Conservation (phyloP, 495 filamentous ascomycete genomes). For the Annulohypoxylon stygium region DNA sequence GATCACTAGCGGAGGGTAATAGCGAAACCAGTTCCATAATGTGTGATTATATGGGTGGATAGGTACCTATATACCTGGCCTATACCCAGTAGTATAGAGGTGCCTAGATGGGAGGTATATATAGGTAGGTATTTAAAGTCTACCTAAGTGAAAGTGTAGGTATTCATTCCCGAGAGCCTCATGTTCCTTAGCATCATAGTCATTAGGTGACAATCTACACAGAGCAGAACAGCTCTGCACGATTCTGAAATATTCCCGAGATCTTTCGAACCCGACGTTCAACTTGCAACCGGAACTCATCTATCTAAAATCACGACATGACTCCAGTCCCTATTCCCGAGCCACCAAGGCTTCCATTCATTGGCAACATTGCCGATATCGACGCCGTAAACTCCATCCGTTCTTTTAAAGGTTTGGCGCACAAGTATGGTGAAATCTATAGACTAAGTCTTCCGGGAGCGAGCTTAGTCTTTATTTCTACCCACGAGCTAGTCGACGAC, state of each 20-base stretch:
- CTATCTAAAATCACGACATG: conserved; percentile 21
- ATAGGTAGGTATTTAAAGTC: neutral
- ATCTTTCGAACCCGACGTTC: neutral
- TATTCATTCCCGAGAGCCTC: neutral
- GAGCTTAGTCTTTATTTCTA: conserved; percentile 58
- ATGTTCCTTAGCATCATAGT: neutral
- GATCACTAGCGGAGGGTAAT: neutral
- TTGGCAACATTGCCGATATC: conserved; percentile 51
- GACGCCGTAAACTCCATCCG: conserved; percentile 43
- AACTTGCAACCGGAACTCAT: neutral
- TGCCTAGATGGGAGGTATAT: neutral
- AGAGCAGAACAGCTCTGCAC: neutral
- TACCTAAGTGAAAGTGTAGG: neutral
- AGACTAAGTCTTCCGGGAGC: conserved; percentile 37
- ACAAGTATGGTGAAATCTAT: conserved; percentile 49
- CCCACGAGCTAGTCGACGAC: conserved; percentile 69
- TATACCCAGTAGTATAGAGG: neutral
- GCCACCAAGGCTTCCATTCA: conserved; percentile 46
- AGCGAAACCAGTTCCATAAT: neutral
- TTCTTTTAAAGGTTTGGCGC: conserved; percentile 37
- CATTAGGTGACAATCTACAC: neutral
- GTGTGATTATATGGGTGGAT: neutral
- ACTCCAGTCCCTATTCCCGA: conserved; percentile 45
- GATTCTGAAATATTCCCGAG: neutral
- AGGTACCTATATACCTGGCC: neutral